Percentiles rank a stretch among this genome's conserved stretches.
phyloP scores from a whole-genome alignment of 2,329 filamentous ascomycete species.

The Ceratocystis harringtonii region DNA sequence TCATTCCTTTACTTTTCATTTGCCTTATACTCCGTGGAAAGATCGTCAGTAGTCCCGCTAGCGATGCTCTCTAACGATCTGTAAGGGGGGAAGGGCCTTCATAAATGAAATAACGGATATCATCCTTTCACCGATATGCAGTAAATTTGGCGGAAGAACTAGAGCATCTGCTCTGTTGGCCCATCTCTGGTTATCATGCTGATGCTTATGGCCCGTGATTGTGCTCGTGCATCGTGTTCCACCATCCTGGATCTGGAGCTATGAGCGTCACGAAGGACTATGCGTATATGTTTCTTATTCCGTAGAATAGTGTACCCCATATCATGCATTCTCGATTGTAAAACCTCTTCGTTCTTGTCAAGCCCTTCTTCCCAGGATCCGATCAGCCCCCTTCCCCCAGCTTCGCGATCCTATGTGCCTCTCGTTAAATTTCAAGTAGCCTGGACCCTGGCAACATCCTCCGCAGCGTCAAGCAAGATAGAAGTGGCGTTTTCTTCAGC shows the following conservation, averaged over 20 bases:
- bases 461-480: not conserved
- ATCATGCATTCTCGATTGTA: not conserved
- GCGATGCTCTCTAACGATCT: not conserved
- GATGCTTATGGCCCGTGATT: not conserved
- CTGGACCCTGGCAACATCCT: not conserved
- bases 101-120: not conserved
- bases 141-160: not conserved
- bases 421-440: not conserved
- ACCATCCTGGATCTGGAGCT: not conserved
- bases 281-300: constrained; percentile 5
- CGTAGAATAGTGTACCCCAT: not conserved
- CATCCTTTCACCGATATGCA: not conserved
- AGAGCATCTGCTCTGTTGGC: not conserved
- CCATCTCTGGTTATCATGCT: not conserved
- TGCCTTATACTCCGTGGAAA: not conserved
- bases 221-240: not conserved
- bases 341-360: not conserved
- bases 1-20: not conserved
- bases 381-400: not conserved
- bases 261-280: not conserved
- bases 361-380: not conserved
- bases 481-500: constrained; percentile 6
- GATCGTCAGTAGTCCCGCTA: not conserved
- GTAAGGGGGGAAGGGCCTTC: not conserved
- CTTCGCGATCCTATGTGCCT: not conserved